Percentiles rank a stretch among this genome's conserved stretches.
phyloP scores from a whole-genome alignment of 2,329 filamentous ascomycete genomes.

The Penicillium sp. region DNA sequence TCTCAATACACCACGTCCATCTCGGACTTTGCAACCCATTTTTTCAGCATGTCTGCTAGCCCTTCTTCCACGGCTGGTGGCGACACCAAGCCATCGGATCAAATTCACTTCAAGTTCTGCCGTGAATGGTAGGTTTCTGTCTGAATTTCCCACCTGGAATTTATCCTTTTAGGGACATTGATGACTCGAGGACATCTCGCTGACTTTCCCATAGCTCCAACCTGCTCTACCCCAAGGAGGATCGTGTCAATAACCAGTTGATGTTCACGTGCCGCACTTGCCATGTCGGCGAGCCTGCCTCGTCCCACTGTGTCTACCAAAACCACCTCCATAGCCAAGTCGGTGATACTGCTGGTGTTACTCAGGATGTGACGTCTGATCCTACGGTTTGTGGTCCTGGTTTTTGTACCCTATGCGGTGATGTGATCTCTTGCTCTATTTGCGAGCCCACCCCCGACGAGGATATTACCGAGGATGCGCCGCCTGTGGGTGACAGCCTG shows the following conservation, averaged over 20 bases:
- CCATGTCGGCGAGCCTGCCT: conserved; percentile 82
- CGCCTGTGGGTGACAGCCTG: conserved; percentile 10
- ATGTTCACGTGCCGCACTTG: conserved; percentile 97
- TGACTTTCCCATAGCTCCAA: conserved; percentile 66
- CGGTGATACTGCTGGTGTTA: conserved; percentile 94
- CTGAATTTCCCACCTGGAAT: too few relatives aligned
- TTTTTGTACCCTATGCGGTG: conserved; percentile 60
- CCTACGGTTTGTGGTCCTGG: conserved; percentile 83
- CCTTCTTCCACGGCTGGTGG: conserved; percentile 44
- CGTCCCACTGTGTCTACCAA: conserved; percentile 89
- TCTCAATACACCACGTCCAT: too few relatives aligned
- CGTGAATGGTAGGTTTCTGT: conserved; percentile 71
- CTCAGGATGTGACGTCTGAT: conserved; percentile 94
- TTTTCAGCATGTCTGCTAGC: conserved; percentile 40
- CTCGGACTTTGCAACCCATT: neutral
- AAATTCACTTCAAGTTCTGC: conserved; percentile 97
- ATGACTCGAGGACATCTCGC: conserved; percentile 13
- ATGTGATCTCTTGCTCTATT: conserved; percentile 55
- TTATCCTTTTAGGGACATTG: too few relatives aligned
- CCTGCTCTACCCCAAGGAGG: conserved; percentile 96
- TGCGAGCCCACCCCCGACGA: conserved; percentile 47
- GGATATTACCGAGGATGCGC: conserved; percentile 16
- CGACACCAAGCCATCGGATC: conserved; percentile 55
- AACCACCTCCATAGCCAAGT: conserved; percentile 89
- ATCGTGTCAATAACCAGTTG: conserved; percentile 76